Evolutionary conservation across 768 basidiomycete species (phyloP), one percentile per base, ranked within the genome.

Genomic region (Mycena latifolia): DNA sequence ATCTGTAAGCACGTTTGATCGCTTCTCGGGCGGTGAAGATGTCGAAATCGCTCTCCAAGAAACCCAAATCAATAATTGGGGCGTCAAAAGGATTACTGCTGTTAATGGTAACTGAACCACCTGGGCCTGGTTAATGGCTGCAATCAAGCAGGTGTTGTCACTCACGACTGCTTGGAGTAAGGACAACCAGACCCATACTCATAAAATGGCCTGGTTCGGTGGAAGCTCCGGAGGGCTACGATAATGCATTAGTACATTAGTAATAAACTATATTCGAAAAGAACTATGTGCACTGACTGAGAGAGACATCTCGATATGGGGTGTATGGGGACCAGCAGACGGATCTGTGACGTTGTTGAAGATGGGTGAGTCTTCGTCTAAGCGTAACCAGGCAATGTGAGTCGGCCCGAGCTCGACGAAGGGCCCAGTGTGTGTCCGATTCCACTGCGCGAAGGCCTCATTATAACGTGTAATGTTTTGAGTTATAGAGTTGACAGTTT

Each of bases 271-370:
- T n/a, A n/a, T n/a, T n/a, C n/a, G n/a, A n/a, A n/a, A n/a, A n/a
- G n/a, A n/a, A n/a, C n/a, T n/a, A n/a, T n/a, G n/a, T n/a, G n/a
- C n/a, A n/a, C n/a, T n/a, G n/a, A n/a, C n/a, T n/a, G n/a, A n/a
- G n/a, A n/a, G n/a, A n/a, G n/a, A n/a, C n/a, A n/a, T n/a, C 58
- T 76, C 76, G 29, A 71, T 71, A 64, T 76, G 74, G n/a, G 72
- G 67, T 15, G 67, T 72, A 12, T 59, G 50, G 11, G 69, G 63
- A 2, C 76, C 76, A 7, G 74, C 61, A 12, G 76, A 62, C 8
- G 76, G 76, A 63, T 75, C 74, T 10, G 33, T 50, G 9, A 61
- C 22, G 27, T 41, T 39, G 43, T 48, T 22, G 22, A 71, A 33
- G 25, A 69, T 63, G 54, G 43, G 51, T 24, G 60, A 43, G 11